A percentile compares a stretch with the other conserved stretches of the same genome.
These are phyloP conservation scores for Melaleuca alternifolia DNA, from an alignment of 345 rosid genomes.

Conservation along the genomic window DNA sequence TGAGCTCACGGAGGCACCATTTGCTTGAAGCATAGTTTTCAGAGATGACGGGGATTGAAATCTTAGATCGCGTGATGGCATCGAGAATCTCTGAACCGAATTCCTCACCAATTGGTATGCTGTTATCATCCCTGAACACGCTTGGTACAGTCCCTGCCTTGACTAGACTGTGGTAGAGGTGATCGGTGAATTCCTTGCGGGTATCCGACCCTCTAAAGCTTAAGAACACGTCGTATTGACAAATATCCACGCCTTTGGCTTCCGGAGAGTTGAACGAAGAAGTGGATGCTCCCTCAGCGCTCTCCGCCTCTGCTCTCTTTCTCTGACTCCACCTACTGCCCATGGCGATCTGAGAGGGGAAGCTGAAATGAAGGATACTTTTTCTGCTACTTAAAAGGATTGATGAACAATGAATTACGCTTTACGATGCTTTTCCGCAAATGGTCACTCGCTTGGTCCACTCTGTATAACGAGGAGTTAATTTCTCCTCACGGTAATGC, in stretches of 20 bases:
- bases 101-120: not conserved
- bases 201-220: not conserved
- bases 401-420: too few relatives aligned
- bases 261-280: not conserved
- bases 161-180: not conserved
- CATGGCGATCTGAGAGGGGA: not conserved
- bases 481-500: too few relatives aligned
- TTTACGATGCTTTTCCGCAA: too few relatives aligned
- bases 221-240: not conserved
- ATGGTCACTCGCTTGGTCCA: too few relatives aligned
- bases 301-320: too few relatives aligned
- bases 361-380: too few relatives aligned
- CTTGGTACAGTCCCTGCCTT: accelerated
- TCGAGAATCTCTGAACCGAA: accelerated
- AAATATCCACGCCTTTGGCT: accelerated
- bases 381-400: not conserved
- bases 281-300: not conserved
- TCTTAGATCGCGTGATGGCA: accelerated
- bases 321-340: too few relatives aligned
- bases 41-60: accelerated
- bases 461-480: too few relatives aligned
- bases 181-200: not conserved
- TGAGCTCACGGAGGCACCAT: not conserved
- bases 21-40: not conserved
- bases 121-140: not conserved